Conservation (phyloP, 257 asterid genomes). For the Thymus mandschuricus region DNA sequence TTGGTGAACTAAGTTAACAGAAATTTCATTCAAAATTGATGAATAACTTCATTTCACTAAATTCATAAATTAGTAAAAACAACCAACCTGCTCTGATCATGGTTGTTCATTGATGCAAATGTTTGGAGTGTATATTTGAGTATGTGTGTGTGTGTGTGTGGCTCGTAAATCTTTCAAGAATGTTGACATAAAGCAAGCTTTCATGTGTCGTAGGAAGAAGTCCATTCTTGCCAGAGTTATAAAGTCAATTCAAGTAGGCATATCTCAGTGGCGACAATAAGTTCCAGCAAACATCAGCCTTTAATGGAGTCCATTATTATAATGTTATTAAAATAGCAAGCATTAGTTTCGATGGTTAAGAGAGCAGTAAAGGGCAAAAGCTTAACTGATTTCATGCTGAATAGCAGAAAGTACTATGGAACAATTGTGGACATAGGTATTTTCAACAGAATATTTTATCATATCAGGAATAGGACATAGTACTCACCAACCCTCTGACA, state of each 20-base stretch:
- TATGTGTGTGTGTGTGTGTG: neutral
- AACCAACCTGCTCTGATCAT: too few species aligned
- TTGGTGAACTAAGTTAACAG: neutral
- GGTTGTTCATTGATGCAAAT: too few species aligned
- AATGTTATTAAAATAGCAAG: neutral
- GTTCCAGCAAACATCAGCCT: neutral
- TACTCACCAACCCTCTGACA: conserved; percentile 95
- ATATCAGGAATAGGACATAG: conserved; percentile 13
- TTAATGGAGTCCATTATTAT: neutral
- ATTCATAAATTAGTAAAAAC: too few species aligned
- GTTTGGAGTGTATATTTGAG: too few species aligned
- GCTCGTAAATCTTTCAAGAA: neutral
- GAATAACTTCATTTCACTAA: neutral
- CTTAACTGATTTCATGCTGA: conserved; percentile 4
- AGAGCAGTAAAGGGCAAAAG: conserved; percentile 2
- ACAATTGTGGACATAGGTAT: neutral
- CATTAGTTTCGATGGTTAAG: neutral
- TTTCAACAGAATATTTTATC: conserved; percentile 1
- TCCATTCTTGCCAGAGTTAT: neutral
- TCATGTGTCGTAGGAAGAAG: neutral
- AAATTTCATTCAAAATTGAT: neutral
- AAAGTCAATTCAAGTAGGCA: neutral
- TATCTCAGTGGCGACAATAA: neutral
- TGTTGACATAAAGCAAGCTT: neutral
- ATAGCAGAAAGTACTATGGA: conserved; percentile 7